These are phyloP conservation scores for Fraxinus sp. DNA, from an alignment of 305 asterid genomes.

Conservation along the genomic window DNA sequence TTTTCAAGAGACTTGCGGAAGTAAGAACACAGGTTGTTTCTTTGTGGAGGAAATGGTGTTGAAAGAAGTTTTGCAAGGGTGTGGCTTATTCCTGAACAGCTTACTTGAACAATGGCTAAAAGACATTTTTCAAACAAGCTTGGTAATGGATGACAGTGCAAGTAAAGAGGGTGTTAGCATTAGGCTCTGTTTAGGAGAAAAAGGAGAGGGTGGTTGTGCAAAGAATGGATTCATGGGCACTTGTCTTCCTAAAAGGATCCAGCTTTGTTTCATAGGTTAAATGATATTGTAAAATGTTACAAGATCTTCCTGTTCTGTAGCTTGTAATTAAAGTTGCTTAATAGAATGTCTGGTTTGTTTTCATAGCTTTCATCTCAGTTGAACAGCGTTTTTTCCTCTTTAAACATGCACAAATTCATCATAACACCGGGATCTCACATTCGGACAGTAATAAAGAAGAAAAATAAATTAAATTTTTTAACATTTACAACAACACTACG, in stretches of 20 bases:
- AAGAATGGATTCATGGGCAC: conserved; percentile 65
- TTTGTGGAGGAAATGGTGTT: conserved; percentile 47
- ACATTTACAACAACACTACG: no score
- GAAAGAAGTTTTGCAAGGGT: conserved; percentile 44
- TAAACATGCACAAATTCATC: not conserved
- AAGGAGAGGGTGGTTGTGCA: conserved; percentile 31
- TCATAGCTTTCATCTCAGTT: not conserved
- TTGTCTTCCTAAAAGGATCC: conserved; percentile 69
- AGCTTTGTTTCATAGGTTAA: conserved; percentile 50
- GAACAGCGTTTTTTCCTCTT: not conserved
- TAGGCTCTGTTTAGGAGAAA: conserved; percentile 63
- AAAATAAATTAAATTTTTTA: not conserved
- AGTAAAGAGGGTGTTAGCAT: conserved; percentile 36
- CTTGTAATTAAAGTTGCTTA: conserved; percentile 43
- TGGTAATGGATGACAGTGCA: conserved; percentile 35
- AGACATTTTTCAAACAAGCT: conserved; percentile 51
- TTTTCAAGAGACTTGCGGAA: conserved; percentile 29
- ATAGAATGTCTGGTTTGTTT: conserved; percentile 41
- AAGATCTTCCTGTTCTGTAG: conserved; percentile 27
- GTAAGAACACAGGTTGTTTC: conserved; percentile 21
- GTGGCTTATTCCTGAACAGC: conserved; percentile 47
- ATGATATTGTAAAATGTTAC: conserved; percentile 38
- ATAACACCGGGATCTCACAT: not conserved
- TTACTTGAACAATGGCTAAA: conserved; percentile 70
- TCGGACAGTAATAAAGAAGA: not conserved